Evolutionary conservation across 2,329 filamentous ascomycete genomes (phyloP), one percentile per base, ranked within the genome.

Genomic region (Paraconiothyrium brasiliense): DNA sequence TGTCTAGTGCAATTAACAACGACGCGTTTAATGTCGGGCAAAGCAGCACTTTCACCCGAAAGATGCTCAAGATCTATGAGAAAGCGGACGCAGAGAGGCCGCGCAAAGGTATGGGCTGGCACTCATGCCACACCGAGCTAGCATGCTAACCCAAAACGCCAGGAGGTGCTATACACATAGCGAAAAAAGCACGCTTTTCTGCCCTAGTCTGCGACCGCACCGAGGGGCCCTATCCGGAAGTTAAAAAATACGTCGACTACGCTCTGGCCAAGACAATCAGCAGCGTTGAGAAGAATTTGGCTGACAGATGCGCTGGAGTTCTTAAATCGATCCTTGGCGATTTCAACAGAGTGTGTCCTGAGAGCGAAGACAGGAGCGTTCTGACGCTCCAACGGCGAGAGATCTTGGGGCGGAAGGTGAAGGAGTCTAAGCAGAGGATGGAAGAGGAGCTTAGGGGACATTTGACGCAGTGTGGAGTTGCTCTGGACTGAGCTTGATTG

Each of bases 321-420:
- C 32, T 60, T 1, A 44, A 57, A 9, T 47, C 24, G 11, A 57
- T 57, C 27, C 30, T 57, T 24, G 24, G 56, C 13, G 58, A 60
- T 30, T 60, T 60, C 39, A 48, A 52, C 39, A n/a, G 39, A 4
- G 58, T 57, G 8, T 60, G 58, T 48, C 58, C 58, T 7, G 48
- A 57, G 13, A 48, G 30, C 13, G 48, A 46, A 13, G 52, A 60
- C 47, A 46, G 14, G 8, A 37, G 58, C 47, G 39, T 52, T 9
- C 20, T 44, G 52, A 54, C 47, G 30, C 46, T 60, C 7, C 49
- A 51, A 39, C 35, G 46, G 20, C 27, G 52, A 32, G 37, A 60
- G n/a, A 20, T 22, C 2, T 32, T 56, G 20, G 58, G 58, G 35
- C 35, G 46, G 20, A 54, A 60, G 46, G 46, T 56, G 7, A 11